Evolutionary conservation across 352 stramenopile genomes (phyloP), one percentile per base, ranked within the genome.

Genomic region (Pythium apleroticum): DNA sequence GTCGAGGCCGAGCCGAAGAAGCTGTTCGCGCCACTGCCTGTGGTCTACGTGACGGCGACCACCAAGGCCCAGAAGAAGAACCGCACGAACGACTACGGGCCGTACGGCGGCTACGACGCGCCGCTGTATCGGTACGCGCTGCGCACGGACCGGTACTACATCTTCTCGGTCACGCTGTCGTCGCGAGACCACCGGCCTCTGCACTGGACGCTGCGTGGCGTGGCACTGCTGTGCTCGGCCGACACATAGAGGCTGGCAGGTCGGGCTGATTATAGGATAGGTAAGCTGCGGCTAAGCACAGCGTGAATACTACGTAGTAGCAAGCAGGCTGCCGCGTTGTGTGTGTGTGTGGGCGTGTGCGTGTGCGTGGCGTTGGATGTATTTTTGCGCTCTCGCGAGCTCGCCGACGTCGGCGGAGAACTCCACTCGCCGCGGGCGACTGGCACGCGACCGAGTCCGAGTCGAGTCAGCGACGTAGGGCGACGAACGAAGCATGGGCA

Each of bases 1-100:
- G 80, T 94, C 20, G 85, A 94, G 57, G 82, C 85, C 33, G 84
- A 94, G 63, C 84, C 85, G 7, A 94, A 94, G 61, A 75, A 75
- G 14, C 65, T 94, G 41, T 94, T 91, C 48, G 75, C 78, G 11
- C 52, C 78, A 14, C 65, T 94, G n/a, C 85, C 85, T 22, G 83
- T 90, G 9, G 77, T 94, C 17, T 91, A 91, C 58, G 80, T 93
- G 25, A 93, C 81, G 2, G 85, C 81, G 30, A 88, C 81, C 14
- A 92, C 84, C 10, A 89, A 90, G 54, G 73, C 81, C 2, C 78
- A 88, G 63, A 88, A 89, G 65, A 91, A 91, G 68, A 91, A 82
- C 17, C 71, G 81, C 58, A 81, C 76, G 1, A 83, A 75, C 25
- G 85, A 91, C 63, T 87, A 93, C 35, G 84, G 84, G 4, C 84